phyloP scores from a whole-genome alignment of 495 filamentous ascomycete species.

The Annulohypoxylon maeteangense region DNA sequence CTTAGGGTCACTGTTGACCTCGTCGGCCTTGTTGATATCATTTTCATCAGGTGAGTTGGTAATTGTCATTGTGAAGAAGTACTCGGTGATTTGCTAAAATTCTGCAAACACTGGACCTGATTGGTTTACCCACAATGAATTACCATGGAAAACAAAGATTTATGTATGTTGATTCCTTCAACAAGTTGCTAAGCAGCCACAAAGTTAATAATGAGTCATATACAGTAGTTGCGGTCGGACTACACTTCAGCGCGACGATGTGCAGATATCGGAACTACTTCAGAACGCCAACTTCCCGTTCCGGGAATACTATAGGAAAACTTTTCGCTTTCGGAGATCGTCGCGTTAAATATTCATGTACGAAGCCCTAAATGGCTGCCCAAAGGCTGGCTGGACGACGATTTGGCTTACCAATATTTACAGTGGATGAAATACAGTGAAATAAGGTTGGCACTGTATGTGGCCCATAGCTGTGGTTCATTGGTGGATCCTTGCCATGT shows the following conservation, averaged over 20 bases:
- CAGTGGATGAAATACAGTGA: neutral
- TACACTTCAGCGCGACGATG: neutral
- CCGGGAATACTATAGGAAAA: neutral
- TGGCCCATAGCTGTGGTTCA: neutral
- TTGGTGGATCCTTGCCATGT: neutral
- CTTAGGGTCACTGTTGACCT: neutral
- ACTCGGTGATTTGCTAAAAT: neutral
- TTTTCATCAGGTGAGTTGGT: conserved; percentile 13
- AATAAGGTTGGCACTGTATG: neutral
- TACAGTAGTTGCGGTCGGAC: too few species aligned
- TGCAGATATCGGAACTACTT: neutral
- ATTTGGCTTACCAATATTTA: neutral
- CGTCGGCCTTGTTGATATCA: neutral
- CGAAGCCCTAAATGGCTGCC: neutral
- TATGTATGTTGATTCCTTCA: neutral
- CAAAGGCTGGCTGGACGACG: neutral
- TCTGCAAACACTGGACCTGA: neutral
- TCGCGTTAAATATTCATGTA: neutral
- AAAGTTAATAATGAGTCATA: conserved; percentile 18
- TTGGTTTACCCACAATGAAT: too few species aligned
- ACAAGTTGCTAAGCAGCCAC: too few species aligned
- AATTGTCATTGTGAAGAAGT: conserved; percentile 22
- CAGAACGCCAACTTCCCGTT: neutral
- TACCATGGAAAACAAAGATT: too few species aligned
- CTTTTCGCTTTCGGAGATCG: neutral